Percentiles rank a stretch among this genome's conserved stretches.
phyloP scores from a whole-genome alignment of 2,329 filamentous ascomycete genomes.

The Aspergillus sp. region DNA sequence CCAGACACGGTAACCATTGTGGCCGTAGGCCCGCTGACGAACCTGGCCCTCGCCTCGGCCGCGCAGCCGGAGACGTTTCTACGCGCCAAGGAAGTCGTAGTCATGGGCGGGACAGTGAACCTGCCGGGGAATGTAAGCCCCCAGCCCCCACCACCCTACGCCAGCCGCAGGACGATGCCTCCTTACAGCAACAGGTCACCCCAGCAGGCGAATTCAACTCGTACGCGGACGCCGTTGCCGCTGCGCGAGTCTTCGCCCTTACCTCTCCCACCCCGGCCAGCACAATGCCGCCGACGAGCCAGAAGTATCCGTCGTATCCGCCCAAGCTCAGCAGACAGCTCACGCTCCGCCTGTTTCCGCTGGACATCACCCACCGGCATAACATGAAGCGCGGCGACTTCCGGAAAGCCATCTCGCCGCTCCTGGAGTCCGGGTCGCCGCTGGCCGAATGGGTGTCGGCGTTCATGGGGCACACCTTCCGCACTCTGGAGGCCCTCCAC shows the following conservation, averaged over 20 bases:
- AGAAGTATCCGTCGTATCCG: conserved; percentile 53
- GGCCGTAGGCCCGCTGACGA: conserved; percentile 85
- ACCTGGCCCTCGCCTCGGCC: conserved; percentile 77
- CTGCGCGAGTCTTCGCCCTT: conserved; percentile 66
- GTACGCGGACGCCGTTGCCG: conserved; percentile 74
- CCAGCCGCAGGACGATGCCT: not conserved
- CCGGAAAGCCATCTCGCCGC: conserved; percentile 44
- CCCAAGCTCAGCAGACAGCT: conserved; percentile 52
- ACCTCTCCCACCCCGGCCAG: conserved; percentile 63
- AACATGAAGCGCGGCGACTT: conserved; percentile 55
- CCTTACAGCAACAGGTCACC: conserved; percentile 39
- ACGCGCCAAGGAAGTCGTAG: conserved; percentile 77
- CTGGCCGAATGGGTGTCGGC: conserved; percentile 63
- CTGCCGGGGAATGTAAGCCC: conserved; percentile 66
- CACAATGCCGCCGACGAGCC: conserved; percentile 63
- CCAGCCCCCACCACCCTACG: not conserved
- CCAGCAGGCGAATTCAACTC: conserved; percentile 93
- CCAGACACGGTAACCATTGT: conserved; percentile 80
- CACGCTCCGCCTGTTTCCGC: conserved; percentile 61
- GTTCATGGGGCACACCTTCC: conserved; percentile 62
- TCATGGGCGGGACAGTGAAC: conserved; percentile 86
- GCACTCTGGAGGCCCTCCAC: conserved; percentile 56
- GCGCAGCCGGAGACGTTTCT: conserved; percentile 85
- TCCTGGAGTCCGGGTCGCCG: conserved; percentile 56
- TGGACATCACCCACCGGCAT: conserved; percentile 68